Conservation (phyloP, 768 basidiomycete genomes). For the Suillus subluteus region DNA sequence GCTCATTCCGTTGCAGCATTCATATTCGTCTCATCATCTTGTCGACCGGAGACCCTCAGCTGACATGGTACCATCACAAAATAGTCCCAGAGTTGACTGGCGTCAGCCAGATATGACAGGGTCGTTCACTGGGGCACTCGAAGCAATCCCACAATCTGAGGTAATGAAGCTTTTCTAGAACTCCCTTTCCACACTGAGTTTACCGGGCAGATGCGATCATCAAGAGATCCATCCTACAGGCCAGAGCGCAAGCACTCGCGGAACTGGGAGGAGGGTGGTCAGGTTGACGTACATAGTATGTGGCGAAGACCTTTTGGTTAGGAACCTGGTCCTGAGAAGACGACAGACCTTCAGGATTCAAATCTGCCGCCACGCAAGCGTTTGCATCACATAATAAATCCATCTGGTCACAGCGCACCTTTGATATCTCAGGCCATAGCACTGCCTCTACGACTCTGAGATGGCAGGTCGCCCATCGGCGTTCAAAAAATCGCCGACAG, state of each 20-base stretch:
- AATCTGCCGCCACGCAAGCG: conserved; percentile 62
- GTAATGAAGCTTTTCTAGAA: conserved; percentile 24
- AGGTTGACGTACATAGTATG: conserved; percentile 36
- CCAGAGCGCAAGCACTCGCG: conserved; percentile 61
- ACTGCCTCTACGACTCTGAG: conserved; percentile 49
- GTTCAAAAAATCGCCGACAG: conserved; percentile 20
- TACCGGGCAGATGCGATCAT: conserved; percentile 40
- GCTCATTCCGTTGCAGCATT: conserved; percentile 25
- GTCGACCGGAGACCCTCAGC: conserved; percentile 35
- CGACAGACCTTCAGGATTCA: conserved; percentile 46
- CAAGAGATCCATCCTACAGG: conserved; percentile 41
- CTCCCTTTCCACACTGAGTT: conserved; percentile 29
- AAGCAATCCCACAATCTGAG: conserved; percentile 38
- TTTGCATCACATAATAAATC: conserved; percentile 66
- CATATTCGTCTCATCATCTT: conserved; percentile 39
- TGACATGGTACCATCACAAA: conserved; percentile 37
- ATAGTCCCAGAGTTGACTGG: conserved; percentile 38
- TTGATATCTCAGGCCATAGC: conserved; percentile 60
- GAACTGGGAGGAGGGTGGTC: conserved; percentile 59
- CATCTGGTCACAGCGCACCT: conserved; percentile 51
- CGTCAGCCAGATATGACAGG: conserved; percentile 37
- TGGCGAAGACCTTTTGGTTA: conserved; percentile 18
- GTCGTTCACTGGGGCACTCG: conserved; percentile 32
- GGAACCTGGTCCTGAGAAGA: conserved; percentile 16
- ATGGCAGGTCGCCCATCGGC: conserved; percentile 27